phyloP scores from a whole-genome alignment of 257 asterid species.

The Mitragyna speciosa region DNA sequence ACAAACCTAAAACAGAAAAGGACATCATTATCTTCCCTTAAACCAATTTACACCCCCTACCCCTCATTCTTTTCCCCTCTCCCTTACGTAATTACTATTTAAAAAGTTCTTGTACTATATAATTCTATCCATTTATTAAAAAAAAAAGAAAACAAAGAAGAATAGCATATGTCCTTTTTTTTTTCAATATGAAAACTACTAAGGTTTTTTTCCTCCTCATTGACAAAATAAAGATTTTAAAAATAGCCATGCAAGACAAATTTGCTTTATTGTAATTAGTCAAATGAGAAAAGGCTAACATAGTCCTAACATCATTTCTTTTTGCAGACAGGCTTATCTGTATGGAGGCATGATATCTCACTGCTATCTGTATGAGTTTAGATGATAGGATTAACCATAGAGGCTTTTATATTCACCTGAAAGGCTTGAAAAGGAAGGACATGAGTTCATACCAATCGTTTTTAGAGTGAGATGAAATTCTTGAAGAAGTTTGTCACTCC shows the following conservation, averaged over 20 bases:
- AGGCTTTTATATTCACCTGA: slow-evolving; percentile 8
- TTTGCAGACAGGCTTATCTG: slow-evolving; percentile 54
- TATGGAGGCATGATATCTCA: slow-evolving; percentile 31
- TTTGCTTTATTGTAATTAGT: background rate
- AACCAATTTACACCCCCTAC: background rate
- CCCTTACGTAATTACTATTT: too few species aligned
- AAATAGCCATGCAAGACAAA: too few species aligned
- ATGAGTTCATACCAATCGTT: background rate
- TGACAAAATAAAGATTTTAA: background rate
- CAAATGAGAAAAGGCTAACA: background rate
- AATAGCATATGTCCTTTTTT: too few species aligned
- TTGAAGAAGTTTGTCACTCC: slow-evolving; percentile 23
- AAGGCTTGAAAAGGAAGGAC: slow-evolving; percentile 10
- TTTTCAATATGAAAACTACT: background rate
- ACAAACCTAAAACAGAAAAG: background rate
- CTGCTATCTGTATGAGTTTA: slow-evolving; percentile 14
- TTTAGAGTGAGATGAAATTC: slow-evolving; percentile 13
- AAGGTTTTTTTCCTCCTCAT: background rate
- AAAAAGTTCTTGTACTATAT: background rate
- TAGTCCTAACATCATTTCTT: slow-evolving; percentile 11
- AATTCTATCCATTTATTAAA: background rate
- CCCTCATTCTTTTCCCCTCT: too few species aligned
- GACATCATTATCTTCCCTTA: background rate
- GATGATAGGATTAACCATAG: slow-evolving; percentile 35
- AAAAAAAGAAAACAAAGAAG: background rate